A percentile compares a stretch with the other conserved stretches of the same genome.
phyloP scores from a whole-genome alignment of 2,329 filamentous ascomycete species.

The Aureobasidium sp. region DNA sequence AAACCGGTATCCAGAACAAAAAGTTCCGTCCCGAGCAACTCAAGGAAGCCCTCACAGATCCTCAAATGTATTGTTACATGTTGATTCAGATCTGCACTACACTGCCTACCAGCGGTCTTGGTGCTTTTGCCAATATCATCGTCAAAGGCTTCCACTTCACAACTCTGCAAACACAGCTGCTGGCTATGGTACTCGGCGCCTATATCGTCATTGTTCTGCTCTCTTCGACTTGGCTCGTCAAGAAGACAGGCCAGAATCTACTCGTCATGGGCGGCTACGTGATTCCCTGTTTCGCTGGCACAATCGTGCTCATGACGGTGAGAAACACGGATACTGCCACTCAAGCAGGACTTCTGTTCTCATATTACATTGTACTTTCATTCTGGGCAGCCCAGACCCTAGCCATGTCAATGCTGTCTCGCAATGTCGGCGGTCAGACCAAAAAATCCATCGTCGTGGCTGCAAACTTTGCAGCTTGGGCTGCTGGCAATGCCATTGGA shows the following conservation, averaged over 20 bases:
- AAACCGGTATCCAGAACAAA: constrained; percentile 39
- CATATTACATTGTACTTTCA: constrained; percentile 67
- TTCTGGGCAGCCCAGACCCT: constrained; percentile 58
- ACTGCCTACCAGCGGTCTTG: constrained; percentile 62
- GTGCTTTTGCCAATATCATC: constrained; percentile 66
- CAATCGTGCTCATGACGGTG: constrained; percentile 63
- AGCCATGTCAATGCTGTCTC: constrained; percentile 50
- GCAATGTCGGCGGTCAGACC: constrained; percentile 64
- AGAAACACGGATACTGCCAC: constrained; percentile 48
- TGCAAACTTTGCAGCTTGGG: constrained; percentile 57
- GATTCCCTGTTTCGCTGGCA: constrained; percentile 62
- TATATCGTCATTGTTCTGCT: constrained; percentile 66
- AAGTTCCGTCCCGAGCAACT: constrained; percentile 45
- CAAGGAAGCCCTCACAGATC: constrained; percentile 52
- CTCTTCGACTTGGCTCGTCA: constrained; percentile 57
- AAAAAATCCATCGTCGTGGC: constrained; percentile 63
- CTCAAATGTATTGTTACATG: constrained; percentile 41
- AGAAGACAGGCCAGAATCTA: constrained; percentile 60
- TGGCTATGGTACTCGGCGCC: constrained; percentile 66
- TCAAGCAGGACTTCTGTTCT: constrained; percentile 59
- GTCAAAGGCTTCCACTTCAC: constrained; percentile 61
- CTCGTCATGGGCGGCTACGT: constrained; percentile 57
- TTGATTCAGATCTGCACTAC: constrained; percentile 59
- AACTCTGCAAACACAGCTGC: constrained; percentile 58
- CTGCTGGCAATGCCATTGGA: constrained; percentile 57